These are phyloP conservation scores for Pyrenopolyporus hunteri DNA, from an alignment of 495 filamentous ascomycete genomes.

Conservation along the genomic window DNA sequence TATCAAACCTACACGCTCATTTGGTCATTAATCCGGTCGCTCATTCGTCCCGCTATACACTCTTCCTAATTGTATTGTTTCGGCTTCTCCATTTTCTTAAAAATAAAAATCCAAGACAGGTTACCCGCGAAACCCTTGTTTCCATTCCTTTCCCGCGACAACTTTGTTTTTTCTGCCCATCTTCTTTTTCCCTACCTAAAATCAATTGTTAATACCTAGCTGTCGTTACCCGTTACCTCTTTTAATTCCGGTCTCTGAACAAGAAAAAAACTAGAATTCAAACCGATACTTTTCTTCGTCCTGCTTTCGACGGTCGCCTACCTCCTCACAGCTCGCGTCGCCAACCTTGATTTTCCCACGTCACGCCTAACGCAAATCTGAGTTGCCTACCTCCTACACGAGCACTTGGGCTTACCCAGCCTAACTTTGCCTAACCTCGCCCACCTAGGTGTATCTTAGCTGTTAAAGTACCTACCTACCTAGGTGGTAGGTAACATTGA, in stretches of 20 bases:
- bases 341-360: no score
- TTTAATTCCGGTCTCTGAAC: slow-evolving; percentile 6
- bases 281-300: not conserved
- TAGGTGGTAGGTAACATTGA: no score
- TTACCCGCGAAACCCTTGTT: slow-evolving; percentile 20
- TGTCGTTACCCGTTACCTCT: not conserved
- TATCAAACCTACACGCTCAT: slow-evolving; percentile 30
- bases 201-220: slow-evolving; percentile 33
- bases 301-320: not conserved
- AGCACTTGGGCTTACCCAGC: no score
- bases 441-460: no score
- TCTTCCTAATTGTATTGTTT: slow-evolving; percentile 11
- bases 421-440: no score
- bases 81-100: slow-evolving; percentile 8
- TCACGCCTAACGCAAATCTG: not conserved
- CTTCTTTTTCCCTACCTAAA: no score
- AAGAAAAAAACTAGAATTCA: no score
- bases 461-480: no score
- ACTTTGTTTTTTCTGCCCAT: slow-evolving; percentile 33
- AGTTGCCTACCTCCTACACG: no score
- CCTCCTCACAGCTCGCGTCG: no score
- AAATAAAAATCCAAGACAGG: slow-evolving; percentile 3
- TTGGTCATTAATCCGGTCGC: slow-evolving; percentile 29
- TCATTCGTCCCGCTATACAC: slow-evolving; percentile 24
- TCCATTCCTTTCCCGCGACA: slow-evolving; percentile 26